Conservation (phyloP, 352 stramenopile genomes). For the Elongisporangium anandrum region DNA sequence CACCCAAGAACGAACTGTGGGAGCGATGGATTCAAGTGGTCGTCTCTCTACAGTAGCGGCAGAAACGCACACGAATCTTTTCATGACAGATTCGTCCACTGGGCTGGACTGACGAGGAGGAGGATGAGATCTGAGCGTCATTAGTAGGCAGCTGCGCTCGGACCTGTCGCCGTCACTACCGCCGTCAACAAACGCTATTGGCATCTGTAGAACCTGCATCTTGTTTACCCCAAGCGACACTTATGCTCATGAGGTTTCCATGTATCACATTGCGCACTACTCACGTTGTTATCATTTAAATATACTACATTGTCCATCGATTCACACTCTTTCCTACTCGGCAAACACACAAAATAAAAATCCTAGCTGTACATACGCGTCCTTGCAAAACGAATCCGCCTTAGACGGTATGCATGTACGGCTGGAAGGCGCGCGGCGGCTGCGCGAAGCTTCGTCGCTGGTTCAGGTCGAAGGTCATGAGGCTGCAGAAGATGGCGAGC, state of each 20-base stretch:
- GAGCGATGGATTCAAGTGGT: not conserved
- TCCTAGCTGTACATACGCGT: not conserved
- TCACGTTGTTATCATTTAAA: not conserved
- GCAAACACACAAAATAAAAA: not conserved
- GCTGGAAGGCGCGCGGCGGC: slow-evolving; percentile 15
- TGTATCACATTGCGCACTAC: not conserved
- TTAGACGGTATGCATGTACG: slow-evolving; percentile 33
- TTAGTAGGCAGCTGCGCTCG: not conserved
- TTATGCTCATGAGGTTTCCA: not conserved
- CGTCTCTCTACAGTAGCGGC: not conserved
- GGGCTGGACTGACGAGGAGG: not conserved
- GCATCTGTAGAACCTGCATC: no score
- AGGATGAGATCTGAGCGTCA: not conserved
- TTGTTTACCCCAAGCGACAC: not conserved
- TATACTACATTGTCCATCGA: not conserved
- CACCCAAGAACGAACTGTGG: not conserved
- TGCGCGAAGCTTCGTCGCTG: slow-evolving; percentile 15
- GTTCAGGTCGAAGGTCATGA: slow-evolving; percentile 65
- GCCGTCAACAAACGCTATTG: not conserved
- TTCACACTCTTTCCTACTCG: not conserved
- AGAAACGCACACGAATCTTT: slow-evolving; percentile 1
- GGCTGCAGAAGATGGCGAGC: slow-evolving; percentile 71
- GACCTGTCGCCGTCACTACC: not conserved
- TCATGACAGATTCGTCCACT: not conserved
- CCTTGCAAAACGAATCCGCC: not conserved